Evolutionary conservation across 2,329 filamentous ascomycete genomes (phyloP).

Genomic region (Apiospora arundinis): DNA sequence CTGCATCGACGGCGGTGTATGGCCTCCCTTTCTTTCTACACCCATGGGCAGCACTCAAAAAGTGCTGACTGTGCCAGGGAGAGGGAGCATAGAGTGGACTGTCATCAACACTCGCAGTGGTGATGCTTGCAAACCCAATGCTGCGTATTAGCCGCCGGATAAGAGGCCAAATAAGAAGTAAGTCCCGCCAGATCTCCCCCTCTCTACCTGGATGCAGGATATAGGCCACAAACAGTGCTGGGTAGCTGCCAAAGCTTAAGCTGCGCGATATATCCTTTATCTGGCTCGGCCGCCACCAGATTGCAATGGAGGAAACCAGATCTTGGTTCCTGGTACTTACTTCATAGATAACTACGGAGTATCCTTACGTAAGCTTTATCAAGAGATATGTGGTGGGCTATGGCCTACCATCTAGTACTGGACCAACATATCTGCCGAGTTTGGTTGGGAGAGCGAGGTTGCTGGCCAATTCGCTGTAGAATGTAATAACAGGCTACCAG

Average conservation of each 20-base stretch:
- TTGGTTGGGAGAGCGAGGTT: constrained; percentile 17
- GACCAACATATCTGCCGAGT: constrained; percentile 14
- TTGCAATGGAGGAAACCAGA: background rate
- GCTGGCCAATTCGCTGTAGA: constrained; percentile 14
- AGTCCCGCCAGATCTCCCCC: no score
- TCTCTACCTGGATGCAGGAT: background rate
- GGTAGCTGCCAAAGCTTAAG: background rate
- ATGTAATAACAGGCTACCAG: constrained; percentile 17
- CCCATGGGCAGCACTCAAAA: background rate
- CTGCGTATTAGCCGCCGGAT: background rate
- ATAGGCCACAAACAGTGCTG: background rate
- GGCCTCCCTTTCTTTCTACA: background rate
- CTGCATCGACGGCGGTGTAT: background rate
- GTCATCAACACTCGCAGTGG: background rate
- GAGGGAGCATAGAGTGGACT: background rate
- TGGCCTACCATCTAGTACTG: constrained; percentile 16
- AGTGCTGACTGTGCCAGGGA: background rate
- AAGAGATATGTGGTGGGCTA: background rate
- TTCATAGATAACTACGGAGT: no score
- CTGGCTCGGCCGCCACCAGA: background rate
- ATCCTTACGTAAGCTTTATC: no score
- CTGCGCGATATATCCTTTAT: background rate
- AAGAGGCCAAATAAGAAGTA: background rate
- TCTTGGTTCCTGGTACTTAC: no score
- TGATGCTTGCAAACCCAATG: background rate